phyloP scores from a whole-genome alignment of 2,329 filamentous ascomycete species.

The Monosporascus sp. region DNA sequence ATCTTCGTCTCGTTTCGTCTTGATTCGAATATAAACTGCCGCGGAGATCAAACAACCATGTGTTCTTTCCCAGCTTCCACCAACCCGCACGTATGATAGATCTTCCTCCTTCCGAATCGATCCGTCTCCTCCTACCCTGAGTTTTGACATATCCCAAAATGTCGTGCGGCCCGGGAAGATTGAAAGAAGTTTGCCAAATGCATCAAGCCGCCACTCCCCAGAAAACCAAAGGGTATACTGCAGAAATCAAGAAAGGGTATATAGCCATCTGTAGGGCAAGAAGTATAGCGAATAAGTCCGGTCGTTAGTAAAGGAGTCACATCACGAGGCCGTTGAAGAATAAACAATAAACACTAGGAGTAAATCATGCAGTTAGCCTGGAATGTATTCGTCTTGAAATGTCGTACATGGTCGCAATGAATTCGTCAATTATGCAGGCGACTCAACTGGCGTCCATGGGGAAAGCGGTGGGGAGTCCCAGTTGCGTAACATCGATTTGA shows the following conservation, averaged over 20 bases:
- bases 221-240: constrained; percentile 1
- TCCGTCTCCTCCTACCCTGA: neutral
- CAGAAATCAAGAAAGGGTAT: neutral
- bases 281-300: neutral
- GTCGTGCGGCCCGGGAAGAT: neutral
- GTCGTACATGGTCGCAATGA: neutral
- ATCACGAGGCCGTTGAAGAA: neutral
- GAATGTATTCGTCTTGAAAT: neutral
- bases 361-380: neutral
- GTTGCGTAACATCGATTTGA: too few species aligned
- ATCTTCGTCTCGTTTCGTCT: too few species aligned
- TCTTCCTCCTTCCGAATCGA: neutral
- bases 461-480: too few species aligned
- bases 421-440: neutral
- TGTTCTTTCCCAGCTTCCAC: too few species aligned
- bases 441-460: too few species aligned
- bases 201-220: neutral
- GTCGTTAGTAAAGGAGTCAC: neutral
- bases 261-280: neutral
- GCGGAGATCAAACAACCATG: too few species aligned
- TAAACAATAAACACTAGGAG: constrained; percentile 1
- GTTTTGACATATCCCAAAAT: neutral
- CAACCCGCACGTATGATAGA: too few species aligned
- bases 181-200: neutral
- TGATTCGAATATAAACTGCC: too few species aligned